Evolutionary conservation across 2,329 filamentous ascomycete genomes (phyloP).

Genomic region (Xylaria sp.): DNA sequence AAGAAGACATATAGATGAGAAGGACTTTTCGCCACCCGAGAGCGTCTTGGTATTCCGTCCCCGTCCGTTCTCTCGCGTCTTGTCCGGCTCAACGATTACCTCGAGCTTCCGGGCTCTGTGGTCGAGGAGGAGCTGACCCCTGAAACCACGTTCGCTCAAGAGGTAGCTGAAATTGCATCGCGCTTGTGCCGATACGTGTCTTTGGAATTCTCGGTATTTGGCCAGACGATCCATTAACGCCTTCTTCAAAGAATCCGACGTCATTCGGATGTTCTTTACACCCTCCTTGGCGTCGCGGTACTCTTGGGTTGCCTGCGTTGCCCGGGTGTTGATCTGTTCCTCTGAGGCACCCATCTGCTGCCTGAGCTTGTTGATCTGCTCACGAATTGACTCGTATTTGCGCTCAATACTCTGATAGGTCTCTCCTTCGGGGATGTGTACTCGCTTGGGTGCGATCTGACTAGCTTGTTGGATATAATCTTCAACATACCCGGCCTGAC

Average conservation of each 20-base stretch:
- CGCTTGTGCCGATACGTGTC: conserved; percentile 85
- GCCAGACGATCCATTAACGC: conserved; percentile 75
- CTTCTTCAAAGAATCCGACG: conserved; percentile 58
- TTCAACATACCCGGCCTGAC: conserved; percentile 59
- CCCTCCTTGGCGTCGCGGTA: conserved; percentile 55
- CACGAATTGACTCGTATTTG: conserved; percentile 64
- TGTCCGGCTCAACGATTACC: conserved; percentile 77
- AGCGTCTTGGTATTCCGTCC: conserved; percentile 90
- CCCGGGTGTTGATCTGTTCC: conserved; percentile 68
- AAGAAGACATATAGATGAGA: conserved; percentile 93
- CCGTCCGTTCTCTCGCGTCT: conserved; percentile 73
- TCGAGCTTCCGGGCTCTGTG: conserved; percentile 79
- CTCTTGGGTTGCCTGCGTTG: conserved; percentile 53
- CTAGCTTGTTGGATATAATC: conserved; percentile 66
- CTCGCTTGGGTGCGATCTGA: conserved; percentile 63
- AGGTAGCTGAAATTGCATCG: conserved; percentile 88
- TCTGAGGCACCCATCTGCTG: conserved; percentile 70
- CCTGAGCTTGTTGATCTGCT: conserved; percentile 68
- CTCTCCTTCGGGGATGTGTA: conserved; percentile 71
- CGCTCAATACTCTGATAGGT: conserved; percentile 65
- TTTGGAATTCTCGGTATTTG: conserved; percentile 84
- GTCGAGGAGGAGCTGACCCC: conserved; percentile 81
- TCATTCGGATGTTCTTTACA: conserved; percentile 56
- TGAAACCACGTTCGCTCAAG: conserved; percentile 87
- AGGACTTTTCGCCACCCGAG: conserved; percentile 96